A percentile compares a stretch with the other conserved stretches of the same genome.
Conservation (phyloP, 176 grass and related monocot genomes). For the Metroxylon sagu region DNA sequence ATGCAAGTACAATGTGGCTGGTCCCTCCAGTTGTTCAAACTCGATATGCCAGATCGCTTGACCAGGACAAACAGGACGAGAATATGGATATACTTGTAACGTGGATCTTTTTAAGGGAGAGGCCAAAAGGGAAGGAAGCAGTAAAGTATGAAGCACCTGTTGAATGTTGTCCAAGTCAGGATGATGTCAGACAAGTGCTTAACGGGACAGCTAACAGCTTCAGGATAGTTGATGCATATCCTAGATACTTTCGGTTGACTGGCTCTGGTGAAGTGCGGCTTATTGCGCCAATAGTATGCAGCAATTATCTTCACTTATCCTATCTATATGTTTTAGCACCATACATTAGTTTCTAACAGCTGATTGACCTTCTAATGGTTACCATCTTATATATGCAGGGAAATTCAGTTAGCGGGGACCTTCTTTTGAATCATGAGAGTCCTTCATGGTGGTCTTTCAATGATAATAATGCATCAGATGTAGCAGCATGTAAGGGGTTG, state of each 20-base stretch:
- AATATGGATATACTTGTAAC: constrained; percentile 59
- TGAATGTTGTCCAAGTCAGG: constrained; percentile 37
- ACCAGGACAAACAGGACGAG: constrained; percentile 24
- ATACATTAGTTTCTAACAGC: too few relatives aligned
- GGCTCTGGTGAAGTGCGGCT: constrained; percentile 91
- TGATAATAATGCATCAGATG: constrained; percentile 46
- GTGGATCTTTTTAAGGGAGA: constrained; percentile 87
- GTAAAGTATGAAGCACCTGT: constrained; percentile 72
- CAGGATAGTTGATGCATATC: constrained; percentile 75
- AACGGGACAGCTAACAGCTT: constrained; percentile 61
- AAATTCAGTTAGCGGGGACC: constrained; percentile 61
- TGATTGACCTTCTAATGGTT: too few relatives aligned
- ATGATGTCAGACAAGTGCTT: constrained; percentile 69
- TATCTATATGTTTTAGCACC: too few relatives aligned
- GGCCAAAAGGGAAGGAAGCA: constrained; percentile 93
- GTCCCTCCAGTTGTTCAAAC: constrained; percentile 71
- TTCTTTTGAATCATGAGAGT: constrained; percentile 59
- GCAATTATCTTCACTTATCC: background rate
- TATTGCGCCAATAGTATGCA: constrained; percentile 60
- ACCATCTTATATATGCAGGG: constrained; percentile 29
- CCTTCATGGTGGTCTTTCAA: constrained; percentile 91
- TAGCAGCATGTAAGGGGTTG: constrained; percentile 50
- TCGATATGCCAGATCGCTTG: constrained; percentile 59
- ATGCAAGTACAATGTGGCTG: constrained; percentile 84
- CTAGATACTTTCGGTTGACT: constrained; percentile 82